Conservation (phyloP, 331 rosid genomes). For the Rhamnella rubrinervis region DNA sequence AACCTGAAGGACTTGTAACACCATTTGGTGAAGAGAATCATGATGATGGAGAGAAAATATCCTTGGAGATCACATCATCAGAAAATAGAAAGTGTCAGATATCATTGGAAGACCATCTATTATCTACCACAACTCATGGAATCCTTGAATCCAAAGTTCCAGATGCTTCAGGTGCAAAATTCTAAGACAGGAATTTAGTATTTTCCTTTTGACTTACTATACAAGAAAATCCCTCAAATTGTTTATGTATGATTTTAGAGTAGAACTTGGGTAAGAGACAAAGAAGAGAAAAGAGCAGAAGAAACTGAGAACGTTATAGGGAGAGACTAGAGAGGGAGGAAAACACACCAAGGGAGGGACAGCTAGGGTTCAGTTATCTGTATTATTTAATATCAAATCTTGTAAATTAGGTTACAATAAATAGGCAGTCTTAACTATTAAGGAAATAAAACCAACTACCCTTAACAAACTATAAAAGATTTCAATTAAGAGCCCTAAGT, state of each 20-base stretch:
- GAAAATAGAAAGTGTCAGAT: slow-evolving; percentile 31
- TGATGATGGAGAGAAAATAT: slow-evolving; percentile 23
- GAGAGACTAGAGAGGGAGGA: too few species aligned
- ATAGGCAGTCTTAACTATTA: too few species aligned
- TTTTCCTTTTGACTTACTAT: slow-evolving; percentile 3
- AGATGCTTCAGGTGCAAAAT: slow-evolving; percentile 40
- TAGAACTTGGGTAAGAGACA: too few species aligned
- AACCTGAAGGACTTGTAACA: slow-evolving; percentile 25
- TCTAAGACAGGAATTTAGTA: slow-evolving; percentile 25
- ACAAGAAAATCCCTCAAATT: background rate
- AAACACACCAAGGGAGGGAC: too few species aligned
- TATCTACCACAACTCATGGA: slow-evolving; percentile 29
- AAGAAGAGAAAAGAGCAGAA: too few species aligned
- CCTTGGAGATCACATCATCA: slow-evolving; percentile 30
- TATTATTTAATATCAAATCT: too few species aligned
- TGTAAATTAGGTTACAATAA: too few species aligned
- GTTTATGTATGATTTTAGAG: too few species aligned
- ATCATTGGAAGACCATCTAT: slow-evolving; percentile 10
- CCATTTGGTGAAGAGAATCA: slow-evolving; percentile 29
- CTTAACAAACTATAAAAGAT: background rate
- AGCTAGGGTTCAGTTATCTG: too few species aligned
- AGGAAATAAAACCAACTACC: too few species aligned
- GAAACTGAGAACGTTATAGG: too few species aligned
- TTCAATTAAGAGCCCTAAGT: background rate
- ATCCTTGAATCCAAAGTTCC: slow-evolving; percentile 42